Conservation (phyloP, 2,329 filamentous ascomycete genomes). For the Penicillium sp. region DNA sequence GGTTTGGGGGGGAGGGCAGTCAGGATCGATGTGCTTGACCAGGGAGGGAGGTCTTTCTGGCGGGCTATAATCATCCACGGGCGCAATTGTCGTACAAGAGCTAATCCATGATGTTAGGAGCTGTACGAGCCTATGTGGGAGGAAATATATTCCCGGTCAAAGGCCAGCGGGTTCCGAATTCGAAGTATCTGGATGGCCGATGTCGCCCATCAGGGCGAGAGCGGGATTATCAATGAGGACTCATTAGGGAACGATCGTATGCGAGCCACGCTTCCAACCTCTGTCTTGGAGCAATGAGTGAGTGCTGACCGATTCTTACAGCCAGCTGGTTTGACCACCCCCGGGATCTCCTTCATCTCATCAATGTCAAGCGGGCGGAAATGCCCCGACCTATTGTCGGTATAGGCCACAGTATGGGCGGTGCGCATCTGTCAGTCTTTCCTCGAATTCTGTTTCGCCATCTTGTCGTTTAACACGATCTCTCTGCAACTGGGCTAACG, state of each 20-base stretch:
- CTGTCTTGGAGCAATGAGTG: background rate
- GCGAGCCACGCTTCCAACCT: slow-evolving; percentile 23
- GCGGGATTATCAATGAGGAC: slow-evolving; percentile 68
- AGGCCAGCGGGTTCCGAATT: slow-evolving; percentile 60
- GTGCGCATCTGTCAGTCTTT: slow-evolving; percentile 53
- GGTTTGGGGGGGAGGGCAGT: no score
- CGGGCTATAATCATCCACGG: background rate
- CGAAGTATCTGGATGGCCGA: slow-evolving; percentile 86
- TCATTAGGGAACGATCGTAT: slow-evolving; percentile 76
- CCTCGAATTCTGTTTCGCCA: background rate
- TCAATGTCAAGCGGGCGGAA: slow-evolving; percentile 72
- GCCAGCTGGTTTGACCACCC: slow-evolving; percentile 81
- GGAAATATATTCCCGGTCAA: slow-evolving; percentile 60
- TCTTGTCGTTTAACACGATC: no score
- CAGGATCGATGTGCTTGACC: background rate
- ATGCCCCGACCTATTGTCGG: slow-evolving; percentile 80
- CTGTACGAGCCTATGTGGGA: slow-evolving; percentile 90
- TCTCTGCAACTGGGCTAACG: no score
- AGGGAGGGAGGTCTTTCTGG: background rate
- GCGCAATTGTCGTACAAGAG: background rate
- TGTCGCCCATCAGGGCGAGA: slow-evolving; percentile 76
- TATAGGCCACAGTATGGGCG: slow-evolving; percentile 86
- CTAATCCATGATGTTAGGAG: slow-evolving; percentile 51
- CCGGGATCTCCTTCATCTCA: slow-evolving; percentile 75
- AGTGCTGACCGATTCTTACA: slow-evolving; percentile 33